Evolutionary conservation across 2,329 filamentous ascomycete species (phyloP).

Genomic region (Fusarium setosum): DNA sequence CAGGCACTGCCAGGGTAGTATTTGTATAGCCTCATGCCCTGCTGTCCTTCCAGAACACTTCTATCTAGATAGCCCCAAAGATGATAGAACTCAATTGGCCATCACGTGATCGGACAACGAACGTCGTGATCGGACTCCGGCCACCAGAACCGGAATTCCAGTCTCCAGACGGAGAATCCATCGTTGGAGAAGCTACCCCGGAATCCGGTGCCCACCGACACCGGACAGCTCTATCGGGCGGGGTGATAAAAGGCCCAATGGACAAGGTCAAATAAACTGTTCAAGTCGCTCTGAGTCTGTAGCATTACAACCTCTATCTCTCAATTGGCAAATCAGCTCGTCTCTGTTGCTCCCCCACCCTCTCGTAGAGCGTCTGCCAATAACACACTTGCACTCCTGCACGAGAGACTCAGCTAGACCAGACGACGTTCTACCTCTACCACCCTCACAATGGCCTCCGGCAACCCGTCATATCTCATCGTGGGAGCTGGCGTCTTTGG

Average conservation of each 20-base stretch:
- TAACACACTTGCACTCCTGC: constrained; percentile 4
- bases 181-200: constrained; percentile 18
- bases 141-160: constrained; percentile 28
- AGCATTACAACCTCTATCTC: not conserved
- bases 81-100: not conserved
- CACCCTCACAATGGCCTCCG: constrained; percentile 33
- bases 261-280: constrained; percentile 16
- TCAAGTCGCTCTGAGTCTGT: not conserved
- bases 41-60: not conserved
- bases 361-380: constrained; percentile 10
- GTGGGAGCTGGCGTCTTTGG: constrained; percentile 75
- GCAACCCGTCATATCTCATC: constrained; percentile 61
- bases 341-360: not conserved
- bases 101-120: constrained; percentile 29
- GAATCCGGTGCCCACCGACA: constrained; percentile 33
- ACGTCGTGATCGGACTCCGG: constrained; percentile 26
- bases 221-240: constrained; percentile 28
- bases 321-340: constrained; percentile 18
- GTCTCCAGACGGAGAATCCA: constrained; percentile 21
- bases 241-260: constrained; percentile 32
- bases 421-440: not conserved
- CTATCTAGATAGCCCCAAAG: not conserved
- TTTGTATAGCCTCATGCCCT: not conserved
- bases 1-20: too few species aligned
- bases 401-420: not conserved